Evolutionary conservation across 2,329 filamentous ascomycete species (phyloP), one percentile per base, ranked within the genome.

Genomic region (Colletotrichum sp.): DNA sequence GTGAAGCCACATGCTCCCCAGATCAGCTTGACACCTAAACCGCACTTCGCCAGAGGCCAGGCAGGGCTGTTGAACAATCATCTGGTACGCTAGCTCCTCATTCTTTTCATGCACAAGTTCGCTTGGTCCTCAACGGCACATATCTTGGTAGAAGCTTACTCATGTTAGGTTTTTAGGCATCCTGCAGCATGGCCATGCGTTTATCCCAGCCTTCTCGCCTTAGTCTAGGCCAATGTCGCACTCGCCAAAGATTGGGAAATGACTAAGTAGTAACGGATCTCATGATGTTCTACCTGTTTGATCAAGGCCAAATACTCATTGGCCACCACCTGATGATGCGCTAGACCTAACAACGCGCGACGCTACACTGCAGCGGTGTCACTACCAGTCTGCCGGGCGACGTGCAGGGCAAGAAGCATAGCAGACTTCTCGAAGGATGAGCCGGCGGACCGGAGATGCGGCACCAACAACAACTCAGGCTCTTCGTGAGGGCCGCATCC

Each of bases 1-100:
- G 5, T 79, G 74, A 81, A 77, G 66, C 66, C 66, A 75, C 71
- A 71, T 76, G 74, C 25, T 36, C 28, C 70, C 36, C 22, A 32
- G 56, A 55, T 34, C 64, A 67, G 62, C 55, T 66, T 64, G 30
- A 43, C 62, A 48, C 32, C 28, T 62, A 27, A 69, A 60, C 43
- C 70, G 48, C 64, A 69, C 25, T 48, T 69, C 34, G 58, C 70
- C 64, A 22, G 56, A 12, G 34, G 70, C 56, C 16, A 73, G 64
- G 39, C 70, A 74, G 70, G 70, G 70, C 65, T 69, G 13, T 32
- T 48, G n/a, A 39, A 65, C 15, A 18, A 18, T 52, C 36, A 10
- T 30, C 12, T 72, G 70, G 65, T 76, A 74, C 65, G 65, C 58
- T 76, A 69, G 25, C 5, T 65, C 70, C 70, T 76, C 18, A 7